phyloP scores from a whole-genome alignment of 345 rosid species.

The Microcos paniculata region DNA sequence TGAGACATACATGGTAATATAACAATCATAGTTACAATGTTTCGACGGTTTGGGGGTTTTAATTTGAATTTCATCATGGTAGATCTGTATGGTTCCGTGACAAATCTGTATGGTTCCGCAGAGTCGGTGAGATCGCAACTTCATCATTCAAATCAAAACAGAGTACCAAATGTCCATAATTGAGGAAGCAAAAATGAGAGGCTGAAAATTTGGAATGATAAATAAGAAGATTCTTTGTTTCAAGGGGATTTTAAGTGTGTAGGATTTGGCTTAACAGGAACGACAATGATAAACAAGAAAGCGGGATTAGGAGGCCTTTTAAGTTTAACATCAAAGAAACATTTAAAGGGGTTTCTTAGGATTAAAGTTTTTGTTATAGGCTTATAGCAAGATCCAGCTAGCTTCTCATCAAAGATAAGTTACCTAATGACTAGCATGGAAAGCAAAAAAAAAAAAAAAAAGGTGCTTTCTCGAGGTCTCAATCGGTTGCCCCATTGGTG shows the following conservation, averaged over 20 bases:
- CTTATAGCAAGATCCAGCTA: background rate
- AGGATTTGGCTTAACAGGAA: background rate
- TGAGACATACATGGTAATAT: no score
- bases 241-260: background rate
- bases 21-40: no score
- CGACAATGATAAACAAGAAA: background rate
- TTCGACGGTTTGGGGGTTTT: no score
- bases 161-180: background rate
- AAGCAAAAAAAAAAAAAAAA: background rate
- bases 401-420: constrained; percentile 3
- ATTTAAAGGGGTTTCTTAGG: background rate
- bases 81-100: no score
- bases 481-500: background rate
- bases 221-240: background rate
- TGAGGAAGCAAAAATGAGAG: background rate
- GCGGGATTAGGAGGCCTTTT: background rate
- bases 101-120: no score
- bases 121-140: no score
- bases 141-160: no score
- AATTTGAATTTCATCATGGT: no score
- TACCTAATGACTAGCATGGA: background rate
- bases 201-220: background rate
- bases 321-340: background rate
- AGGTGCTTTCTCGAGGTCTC: background rate
- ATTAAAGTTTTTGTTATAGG: background rate